Evolutionary conservation across 2,329 filamentous ascomycete species (phyloP).

Genomic region (Phyllachora maydis): DNA sequence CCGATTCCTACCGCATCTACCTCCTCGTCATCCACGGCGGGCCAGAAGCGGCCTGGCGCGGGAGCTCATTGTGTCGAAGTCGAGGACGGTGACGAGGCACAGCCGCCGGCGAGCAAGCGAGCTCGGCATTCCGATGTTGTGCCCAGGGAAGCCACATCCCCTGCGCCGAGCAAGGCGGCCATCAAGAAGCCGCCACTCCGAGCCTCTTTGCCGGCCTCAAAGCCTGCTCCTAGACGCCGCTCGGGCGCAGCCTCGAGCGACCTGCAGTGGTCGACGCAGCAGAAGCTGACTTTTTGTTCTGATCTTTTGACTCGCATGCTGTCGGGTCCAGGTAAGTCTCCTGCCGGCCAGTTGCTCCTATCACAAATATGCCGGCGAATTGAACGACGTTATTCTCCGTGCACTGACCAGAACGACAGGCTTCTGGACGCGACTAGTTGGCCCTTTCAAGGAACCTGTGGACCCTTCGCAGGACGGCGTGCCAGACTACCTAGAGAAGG

Average conservation of each 20-base stretch:
- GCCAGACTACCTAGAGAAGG: slow-evolving; percentile 36
- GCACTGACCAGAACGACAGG: slow-evolving; percentile 15
- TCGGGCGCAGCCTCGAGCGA: slow-evolving; percentile 8
- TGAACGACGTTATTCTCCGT: too few relatives aligned
- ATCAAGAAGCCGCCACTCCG: slow-evolving; percentile 11
- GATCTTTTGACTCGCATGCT: slow-evolving; percentile 39
- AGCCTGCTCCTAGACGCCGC: too few relatives aligned
- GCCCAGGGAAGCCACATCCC: slow-evolving; percentile 5
- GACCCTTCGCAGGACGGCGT: slow-evolving; percentile 22
- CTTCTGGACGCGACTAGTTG: slow-evolving; percentile 45
- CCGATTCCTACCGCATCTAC: slow-evolving; percentile 10
- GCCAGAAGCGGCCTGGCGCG: slow-evolving; percentile 4
- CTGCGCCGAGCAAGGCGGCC: slow-evolving; percentile 5
- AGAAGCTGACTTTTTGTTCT: slow-evolving; percentile 35
- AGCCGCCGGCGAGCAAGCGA: slow-evolving; percentile 18
- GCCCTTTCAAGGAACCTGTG: slow-evolving; percentile 35
- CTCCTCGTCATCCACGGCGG: slow-evolving; percentile 3
- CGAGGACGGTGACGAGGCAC: slow-evolving; percentile 19
- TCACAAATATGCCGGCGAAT: background rate
- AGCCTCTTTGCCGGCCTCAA: too few relatives aligned
- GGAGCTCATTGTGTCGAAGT: slow-evolving; percentile 17
- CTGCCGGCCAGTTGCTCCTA: background rate
- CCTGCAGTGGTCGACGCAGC: slow-evolving; percentile 13
- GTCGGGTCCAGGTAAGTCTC: slow-evolving; percentile 30
- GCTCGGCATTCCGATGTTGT: slow-evolving; percentile 17